Percentiles rank a stretch among this genome's conserved stretches.
phyloP scores from a whole-genome alignment of 805 yeast genomes.

The Yamadazyma olivae region DNA sequence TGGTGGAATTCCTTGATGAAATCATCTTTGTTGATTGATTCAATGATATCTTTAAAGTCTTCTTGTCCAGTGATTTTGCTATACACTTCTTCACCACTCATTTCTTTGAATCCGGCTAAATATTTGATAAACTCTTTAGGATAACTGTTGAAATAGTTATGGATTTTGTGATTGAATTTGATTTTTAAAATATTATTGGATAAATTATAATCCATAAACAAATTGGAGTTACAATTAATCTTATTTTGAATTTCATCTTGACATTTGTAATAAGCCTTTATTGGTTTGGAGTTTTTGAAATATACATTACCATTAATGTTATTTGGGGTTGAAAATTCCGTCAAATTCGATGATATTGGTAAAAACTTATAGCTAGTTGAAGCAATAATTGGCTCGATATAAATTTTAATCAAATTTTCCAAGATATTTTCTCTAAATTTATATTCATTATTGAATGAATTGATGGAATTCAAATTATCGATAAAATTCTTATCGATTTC shows the following conservation, averaged over 20 bases:
- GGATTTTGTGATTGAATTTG: slow-evolving; percentile 13
- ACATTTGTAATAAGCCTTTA: slow-evolving; percentile 22
- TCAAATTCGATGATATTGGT: slow-evolving; percentile 30
- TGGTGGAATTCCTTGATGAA: slow-evolving; percentile 29
- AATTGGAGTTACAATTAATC: slow-evolving; percentile 13
- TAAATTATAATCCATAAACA: slow-evolving; percentile 16
- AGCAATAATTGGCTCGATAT: slow-evolving; percentile 39
- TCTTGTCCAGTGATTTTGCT: slow-evolving; percentile 16
- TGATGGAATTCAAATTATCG: slow-evolving; percentile 19
- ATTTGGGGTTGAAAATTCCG: slow-evolving; percentile 15
- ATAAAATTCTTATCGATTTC: slow-evolving; percentile 19
- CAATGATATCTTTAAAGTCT: slow-evolving; percentile 18
- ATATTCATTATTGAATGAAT: slow-evolving; percentile 25
- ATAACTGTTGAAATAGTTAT: slow-evolving; percentile 12
- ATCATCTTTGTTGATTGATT: slow-evolving; percentile 19
- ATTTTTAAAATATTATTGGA: slow-evolving; percentile 15
- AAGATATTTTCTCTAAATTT: slow-evolving; percentile 34
- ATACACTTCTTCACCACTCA: slow-evolving; percentile 17
- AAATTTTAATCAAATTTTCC: slow-evolving; percentile 32
- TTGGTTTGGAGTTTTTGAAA: slow-evolving; percentile 18
- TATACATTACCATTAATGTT: slow-evolving; percentile 5
- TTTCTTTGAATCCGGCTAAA: slow-evolving; percentile 10
- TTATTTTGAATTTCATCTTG: slow-evolving; percentile 13
- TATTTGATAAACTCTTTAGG: slow-evolving; percentile 16
- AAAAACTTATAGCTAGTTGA: slow-evolving; percentile 25